A percentile compares a stretch with the other conserved stretches of the same genome.
Evolutionary conservation across 768 basidiomycete genomes (phyloP).

Genomic region (Tricholoma terreum): DNA sequence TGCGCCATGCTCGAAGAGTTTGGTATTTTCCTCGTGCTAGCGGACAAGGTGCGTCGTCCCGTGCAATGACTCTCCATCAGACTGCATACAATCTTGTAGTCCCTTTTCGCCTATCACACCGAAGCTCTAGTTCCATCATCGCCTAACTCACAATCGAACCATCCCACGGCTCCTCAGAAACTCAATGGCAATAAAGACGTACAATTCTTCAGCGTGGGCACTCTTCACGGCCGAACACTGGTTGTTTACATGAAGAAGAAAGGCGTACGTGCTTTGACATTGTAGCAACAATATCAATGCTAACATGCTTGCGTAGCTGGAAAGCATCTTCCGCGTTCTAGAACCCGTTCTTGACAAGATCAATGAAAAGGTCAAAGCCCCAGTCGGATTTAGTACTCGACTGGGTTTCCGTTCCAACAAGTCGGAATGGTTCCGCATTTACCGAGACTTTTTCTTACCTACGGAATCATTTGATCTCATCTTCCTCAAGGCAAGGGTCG

Average conservation of each 20-base stretch:
- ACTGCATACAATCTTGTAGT: constrained; percentile 36
- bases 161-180: constrained; percentile 80
- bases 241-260: constrained; percentile 97
- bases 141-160: constrained; percentile 50
- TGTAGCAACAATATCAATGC: background rate
- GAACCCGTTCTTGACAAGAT: constrained; percentile 94
- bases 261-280: constrained; percentile 42
- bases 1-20: constrained; percentile 96
- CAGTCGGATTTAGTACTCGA: constrained; percentile 67
- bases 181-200: constrained; percentile 90
- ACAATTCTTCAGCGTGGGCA: constrained; percentile 93
- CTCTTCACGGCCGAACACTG: constrained; percentile 80
- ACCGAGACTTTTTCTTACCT: constrained; percentile 91
- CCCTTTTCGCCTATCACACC: constrained; percentile 90
- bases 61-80: background rate
- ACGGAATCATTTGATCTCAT: constrained; percentile 88
- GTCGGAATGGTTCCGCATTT: constrained; percentile 94
- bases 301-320: constrained; percentile 41
- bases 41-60: constrained; percentile 65
- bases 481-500: constrained; percentile 92
- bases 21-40: constrained; percentile 92
- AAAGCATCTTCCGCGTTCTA: constrained; percentile 95
- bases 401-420: constrained; percentile 76
- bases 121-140: constrained; percentile 94
- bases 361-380: constrained; percentile 69